phyloP scores from a whole-genome alignment of 345 rosid genomes.

The Moringa oleifera region DNA sequence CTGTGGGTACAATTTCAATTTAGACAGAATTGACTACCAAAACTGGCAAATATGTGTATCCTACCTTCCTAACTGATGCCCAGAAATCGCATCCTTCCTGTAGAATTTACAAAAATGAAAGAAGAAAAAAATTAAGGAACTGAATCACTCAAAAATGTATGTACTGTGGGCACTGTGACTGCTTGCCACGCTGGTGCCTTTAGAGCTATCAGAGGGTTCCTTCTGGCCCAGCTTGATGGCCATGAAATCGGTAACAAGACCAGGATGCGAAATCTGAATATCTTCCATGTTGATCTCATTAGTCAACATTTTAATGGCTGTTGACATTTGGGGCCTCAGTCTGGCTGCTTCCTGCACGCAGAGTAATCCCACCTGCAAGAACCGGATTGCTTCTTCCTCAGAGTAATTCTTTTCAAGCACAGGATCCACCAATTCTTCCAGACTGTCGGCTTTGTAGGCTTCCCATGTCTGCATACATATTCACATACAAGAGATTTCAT shows the following conservation, averaged over 20 bases:
- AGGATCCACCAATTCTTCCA: conserved; percentile 39
- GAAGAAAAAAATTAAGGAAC: not conserved
- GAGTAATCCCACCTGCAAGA: conserved; percentile 46
- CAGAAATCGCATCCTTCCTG: not conserved
- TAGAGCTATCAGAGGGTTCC: conserved; percentile 19
- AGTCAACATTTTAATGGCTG: conserved; percentile 29
- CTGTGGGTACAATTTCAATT: too few species aligned
- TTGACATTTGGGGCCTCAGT: conserved; percentile 45
- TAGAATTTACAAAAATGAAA: not conserved
- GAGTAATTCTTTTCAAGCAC: conserved; percentile 26
- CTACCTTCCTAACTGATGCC: too few species aligned
- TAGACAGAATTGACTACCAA: too few species aligned
- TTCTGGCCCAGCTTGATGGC: conserved; percentile 32
- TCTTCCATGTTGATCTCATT: conserved; percentile 19
- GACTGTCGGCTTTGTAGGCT: conserved; percentile 21
- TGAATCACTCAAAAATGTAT: conserved; percentile 10
- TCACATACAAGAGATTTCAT: not conserved
- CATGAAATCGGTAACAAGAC: conserved; percentile 39
- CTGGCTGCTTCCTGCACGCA: conserved; percentile 54
- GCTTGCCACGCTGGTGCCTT: conserved; percentile 8
- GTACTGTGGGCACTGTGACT: conserved; percentile 6
- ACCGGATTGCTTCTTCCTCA: conserved; percentile 35
- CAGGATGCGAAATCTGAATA: conserved; percentile 35
- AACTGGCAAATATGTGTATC: too few species aligned
- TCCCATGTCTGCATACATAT: conserved; percentile 50